Evolutionary conservation across 2,329 filamentous ascomycete genomes (phyloP).

Genomic region (Colletotrichum acutatum): DNA sequence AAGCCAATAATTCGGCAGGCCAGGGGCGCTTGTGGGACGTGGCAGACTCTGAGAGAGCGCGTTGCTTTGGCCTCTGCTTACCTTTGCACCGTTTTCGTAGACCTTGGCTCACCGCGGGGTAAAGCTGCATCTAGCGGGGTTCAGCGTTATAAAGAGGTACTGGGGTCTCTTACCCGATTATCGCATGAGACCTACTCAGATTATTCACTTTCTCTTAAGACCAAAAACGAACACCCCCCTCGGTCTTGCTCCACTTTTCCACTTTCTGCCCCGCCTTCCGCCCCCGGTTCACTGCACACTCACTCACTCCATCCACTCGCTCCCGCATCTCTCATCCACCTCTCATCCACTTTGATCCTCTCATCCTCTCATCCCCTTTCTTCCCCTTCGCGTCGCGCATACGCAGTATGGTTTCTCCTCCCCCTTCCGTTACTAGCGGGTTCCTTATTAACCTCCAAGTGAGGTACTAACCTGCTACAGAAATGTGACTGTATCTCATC

Average conservation of each 20-base stretch:
- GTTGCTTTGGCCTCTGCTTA: neutral
- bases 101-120: neutral
- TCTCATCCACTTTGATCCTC: neutral
- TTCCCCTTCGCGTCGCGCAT: neutral
- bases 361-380: conserved; percentile 3
- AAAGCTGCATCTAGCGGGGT: conserved; percentile 1
- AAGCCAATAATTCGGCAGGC: conserved; percentile 34
- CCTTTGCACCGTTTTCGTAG: neutral
- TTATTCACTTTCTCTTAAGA: conserved; percentile 20
- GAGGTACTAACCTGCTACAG: conserved; percentile 13
- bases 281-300: conserved; percentile 8
- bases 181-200: neutral
- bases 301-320: conserved; percentile 12
- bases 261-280: conserved; percentile 2
- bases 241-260: neutral
- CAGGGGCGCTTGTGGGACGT: conserved; percentile 27
- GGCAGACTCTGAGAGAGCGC: conserved; percentile 23
- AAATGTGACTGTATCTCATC: conserved; percentile 13
- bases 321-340: neutral
- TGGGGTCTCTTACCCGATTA: neutral
- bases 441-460: neutral
- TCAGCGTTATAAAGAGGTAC: neutral
- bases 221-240: neutral
- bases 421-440: neutral
- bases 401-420: neutral